Base-by-base conservation (phyloP, 2,329 filamentous ascomycete species). In the Stachybotrys echinatus region DNA sequence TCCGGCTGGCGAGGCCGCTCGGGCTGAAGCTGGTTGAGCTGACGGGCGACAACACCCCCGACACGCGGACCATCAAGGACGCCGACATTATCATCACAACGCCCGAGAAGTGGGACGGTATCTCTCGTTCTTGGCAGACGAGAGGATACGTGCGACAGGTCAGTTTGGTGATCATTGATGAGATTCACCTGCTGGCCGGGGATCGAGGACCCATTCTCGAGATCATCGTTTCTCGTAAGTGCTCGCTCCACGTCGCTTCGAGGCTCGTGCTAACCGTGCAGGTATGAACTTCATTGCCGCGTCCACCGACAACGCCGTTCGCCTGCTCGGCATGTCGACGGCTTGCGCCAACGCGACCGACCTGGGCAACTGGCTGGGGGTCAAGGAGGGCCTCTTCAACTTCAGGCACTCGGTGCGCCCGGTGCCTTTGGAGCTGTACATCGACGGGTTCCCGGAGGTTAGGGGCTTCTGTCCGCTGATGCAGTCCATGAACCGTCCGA, bases 91-190 rank as follows among this genome's bases (percentile, higher is more conserved):
- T 99, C 60, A 91, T 99, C 61, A 99, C 94, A 0, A 99, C 95
- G 0, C 95, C 94, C n/a, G 94, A 99, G 72, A 99, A 99, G 67
- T 99, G 94, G 94, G 95, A 99, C 65, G 95, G 95, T 81, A 97
- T 99, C 58, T 96, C 90, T 60, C 88, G 94, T 80, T 95, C 89
- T 63, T 99, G 95, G 94, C 92, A 97, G 68, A 97, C 92, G 5
- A 87, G 94, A 82, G 88, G 89, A 53, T 99, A 99, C 58, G 94
- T 99, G 39, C 84, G 91, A 48, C 87, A 96, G 69, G 94, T 99
- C 52, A 92, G 91, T 53, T 74, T 99, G 17, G 94, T 99, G 48
- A 96, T 99, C 54, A 99, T 99, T 57, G 94, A 99, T 62, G 94
- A 99, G 72, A 99, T 99, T 51, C 94, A 99, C 70, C 74, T 99